Percentiles rank a stretch among this genome's conserved stretches.
Evolutionary conservation across 2,329 filamentous ascomycete species (phyloP).

Genomic region (Polychaeton citri): DNA sequence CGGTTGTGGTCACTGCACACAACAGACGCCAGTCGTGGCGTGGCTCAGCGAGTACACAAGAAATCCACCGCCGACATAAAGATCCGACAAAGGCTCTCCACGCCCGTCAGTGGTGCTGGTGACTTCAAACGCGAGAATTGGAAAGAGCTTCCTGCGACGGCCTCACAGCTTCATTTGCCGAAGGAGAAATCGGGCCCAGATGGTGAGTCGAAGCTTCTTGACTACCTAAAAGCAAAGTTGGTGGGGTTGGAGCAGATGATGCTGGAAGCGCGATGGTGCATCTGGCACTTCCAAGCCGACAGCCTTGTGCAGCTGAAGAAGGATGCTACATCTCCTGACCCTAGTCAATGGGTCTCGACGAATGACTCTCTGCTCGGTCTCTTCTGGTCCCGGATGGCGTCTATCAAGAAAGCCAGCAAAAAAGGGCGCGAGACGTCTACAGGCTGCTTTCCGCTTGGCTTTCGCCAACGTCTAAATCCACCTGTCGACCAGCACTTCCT

Average conservation of each 20-base stretch:
- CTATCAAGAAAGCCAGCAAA: slow-evolving; percentile 3
- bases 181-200: slow-evolving; percentile 3
- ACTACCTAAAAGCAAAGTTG: not conserved
- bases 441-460: slow-evolving; percentile 7
- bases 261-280: not conserved
- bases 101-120: slow-evolving; percentile 1
- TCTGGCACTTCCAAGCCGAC: slow-evolving; percentile 7
- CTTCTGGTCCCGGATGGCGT: slow-evolving; percentile 8
- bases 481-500: slow-evolving; percentile 5
- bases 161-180: slow-evolving; percentile 5
- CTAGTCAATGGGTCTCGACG: slow-evolving; percentile 9
- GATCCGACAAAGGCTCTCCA: slow-evolving; percentile 6
- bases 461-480: slow-evolving; percentile 5
- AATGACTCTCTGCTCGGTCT: slow-evolving; percentile 8
- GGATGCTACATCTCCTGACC: slow-evolving; percentile 2
- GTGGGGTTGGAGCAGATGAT: slow-evolving; percentile 1
- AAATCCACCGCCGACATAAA: slow-evolving; percentile 1
- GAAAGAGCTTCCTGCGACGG: slow-evolving; percentile 5
- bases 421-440: slow-evolving; percentile 3
- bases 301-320: slow-evolving; percentile 6
- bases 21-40: slow-evolving; percentile 5
- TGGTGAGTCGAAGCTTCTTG: not conserved
- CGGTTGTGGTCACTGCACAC: slow-evolving; percentile 8
- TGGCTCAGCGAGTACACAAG: slow-evolving; percentile 3
- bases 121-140: slow-evolving; percentile 4